phyloP scores from a whole-genome alignment of 1,284 basidiomycete species.

The Phlebopus sp. region DNA sequence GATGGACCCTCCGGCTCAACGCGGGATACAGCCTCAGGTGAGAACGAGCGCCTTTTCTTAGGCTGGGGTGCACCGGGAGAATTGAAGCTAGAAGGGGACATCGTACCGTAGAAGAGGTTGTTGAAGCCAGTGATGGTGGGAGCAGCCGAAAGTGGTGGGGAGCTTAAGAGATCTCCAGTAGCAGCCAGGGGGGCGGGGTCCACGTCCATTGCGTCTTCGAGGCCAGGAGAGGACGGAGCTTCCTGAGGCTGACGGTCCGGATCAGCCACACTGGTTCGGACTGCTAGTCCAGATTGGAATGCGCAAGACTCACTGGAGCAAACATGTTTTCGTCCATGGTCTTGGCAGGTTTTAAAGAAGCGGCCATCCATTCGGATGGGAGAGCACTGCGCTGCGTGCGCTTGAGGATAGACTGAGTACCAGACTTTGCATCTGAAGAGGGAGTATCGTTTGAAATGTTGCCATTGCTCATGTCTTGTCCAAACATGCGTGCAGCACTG shows the following conservation, averaged over 20 bases:
- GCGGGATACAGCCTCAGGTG: conserved; percentile 50
- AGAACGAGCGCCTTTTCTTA: conserved; percentile 69
- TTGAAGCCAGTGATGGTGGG: conserved; percentile 52
- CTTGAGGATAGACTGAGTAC: conserved; percentile 44
- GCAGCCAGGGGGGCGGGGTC: conserved; percentile 45
- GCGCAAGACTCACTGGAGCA: conserved; percentile 29
- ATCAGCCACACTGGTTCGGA: conserved; percentile 2
- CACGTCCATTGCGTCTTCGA: conserved; percentile 74
- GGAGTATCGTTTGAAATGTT: conserved; percentile 18
- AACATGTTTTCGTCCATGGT: conserved; percentile 28
- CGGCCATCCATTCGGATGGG: conserved; percentile 59
- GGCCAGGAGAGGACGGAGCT: conserved; percentile 38
- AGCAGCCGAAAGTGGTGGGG: conserved; percentile 48
- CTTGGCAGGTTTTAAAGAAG: conserved; percentile 20
- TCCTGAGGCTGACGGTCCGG: conserved; percentile 33
- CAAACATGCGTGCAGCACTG: conserved; percentile 62
- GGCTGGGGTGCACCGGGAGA: conserved; percentile 40
- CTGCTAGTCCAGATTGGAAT: conserved; percentile 7
- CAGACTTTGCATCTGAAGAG: conserved; percentile 33
- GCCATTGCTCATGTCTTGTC: conserved; percentile 64
- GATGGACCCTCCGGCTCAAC: conserved; percentile 43
- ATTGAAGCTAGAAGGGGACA: conserved; percentile 47
- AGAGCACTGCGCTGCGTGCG: conserved; percentile 56
- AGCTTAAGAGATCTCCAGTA: conserved; percentile 34
- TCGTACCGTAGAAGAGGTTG: conserved; percentile 57